Conservation (phyloP, 805 yeast species). For the Ogataea allantospora region DNA sequence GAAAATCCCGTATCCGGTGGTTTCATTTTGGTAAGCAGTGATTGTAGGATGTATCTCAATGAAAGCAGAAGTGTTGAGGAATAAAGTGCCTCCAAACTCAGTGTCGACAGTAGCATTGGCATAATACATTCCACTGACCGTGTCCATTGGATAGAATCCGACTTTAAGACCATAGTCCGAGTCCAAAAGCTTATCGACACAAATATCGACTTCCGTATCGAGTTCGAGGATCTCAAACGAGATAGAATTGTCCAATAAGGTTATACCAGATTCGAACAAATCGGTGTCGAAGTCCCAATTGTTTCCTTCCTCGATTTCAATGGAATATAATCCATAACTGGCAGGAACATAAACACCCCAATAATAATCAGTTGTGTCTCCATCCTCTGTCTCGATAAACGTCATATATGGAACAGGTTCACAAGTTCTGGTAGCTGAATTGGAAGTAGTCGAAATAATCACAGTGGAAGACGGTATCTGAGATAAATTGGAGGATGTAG, state of each 20-base stretch:
- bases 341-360: conserved; percentile 12
- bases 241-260: background rate
- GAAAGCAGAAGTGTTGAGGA: conserved; percentile 1
- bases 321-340: conserved; percentile 6
- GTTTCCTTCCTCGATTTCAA: conserved; percentile 5
- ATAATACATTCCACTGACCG: background rate
- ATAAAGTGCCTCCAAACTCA: background rate
- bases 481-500: background rate
- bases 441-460: background rate
- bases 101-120: conserved; percentile 8
- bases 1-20: conserved; percentile 13
- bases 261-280: background rate
- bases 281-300: conserved; percentile 8
- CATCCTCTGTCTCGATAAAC: background rate
- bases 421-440: background rate
- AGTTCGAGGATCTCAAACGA: background rate
- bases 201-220: background rate
- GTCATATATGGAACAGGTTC: conserved; percentile 4
- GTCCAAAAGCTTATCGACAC: background rate
- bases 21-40: conserved; percentile 6
- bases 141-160: conserved; percentile 4
- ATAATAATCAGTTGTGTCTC: background rate
- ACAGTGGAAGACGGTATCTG: background rate
- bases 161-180: conserved; percentile 1
- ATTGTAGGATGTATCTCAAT: conserved; percentile 4